Conservation (phyloP, 768 basidiomycete species). For the Tulasnella sp. region DNA sequence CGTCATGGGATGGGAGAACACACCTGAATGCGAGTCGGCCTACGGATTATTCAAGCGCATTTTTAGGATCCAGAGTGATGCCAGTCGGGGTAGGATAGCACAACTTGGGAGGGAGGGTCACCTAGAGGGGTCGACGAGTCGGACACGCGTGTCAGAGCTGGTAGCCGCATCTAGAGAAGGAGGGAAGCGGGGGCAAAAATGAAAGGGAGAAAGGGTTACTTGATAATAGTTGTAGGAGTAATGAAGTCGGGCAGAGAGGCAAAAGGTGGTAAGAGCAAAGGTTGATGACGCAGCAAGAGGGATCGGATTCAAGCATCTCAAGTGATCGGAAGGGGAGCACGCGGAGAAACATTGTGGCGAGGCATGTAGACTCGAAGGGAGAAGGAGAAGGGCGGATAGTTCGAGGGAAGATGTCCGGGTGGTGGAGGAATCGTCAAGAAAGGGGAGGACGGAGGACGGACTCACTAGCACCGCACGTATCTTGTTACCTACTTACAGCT, state of each 20-base stretch:
- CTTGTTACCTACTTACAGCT: conserved; percentile 10
- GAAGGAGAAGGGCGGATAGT: too few relatives aligned
- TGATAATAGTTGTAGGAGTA: background rate
- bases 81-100: background rate
- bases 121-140: background rate
- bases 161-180: background rate
- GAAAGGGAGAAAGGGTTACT: background rate
- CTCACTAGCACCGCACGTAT: too few relatives aligned
- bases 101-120: background rate
- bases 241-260: background rate
- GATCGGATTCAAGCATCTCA: background rate
- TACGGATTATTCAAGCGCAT: background rate
- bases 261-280: background rate
- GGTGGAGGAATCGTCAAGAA: background rate
- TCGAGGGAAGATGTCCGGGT: too few relatives aligned
- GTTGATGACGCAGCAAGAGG: too few relatives aligned
- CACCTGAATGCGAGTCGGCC: too few relatives aligned
- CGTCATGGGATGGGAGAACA: background rate
- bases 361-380: background rate
- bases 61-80: background rate
- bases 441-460: background rate
- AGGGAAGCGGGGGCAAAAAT: background rate
- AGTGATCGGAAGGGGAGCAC: background rate
- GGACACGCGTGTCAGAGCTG: background rate
- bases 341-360: background rate